These are phyloP conservation scores for Schizochytrium sp. DNA, from an alignment of 108 stramenopile species.

Conservation along the genomic window DNA sequence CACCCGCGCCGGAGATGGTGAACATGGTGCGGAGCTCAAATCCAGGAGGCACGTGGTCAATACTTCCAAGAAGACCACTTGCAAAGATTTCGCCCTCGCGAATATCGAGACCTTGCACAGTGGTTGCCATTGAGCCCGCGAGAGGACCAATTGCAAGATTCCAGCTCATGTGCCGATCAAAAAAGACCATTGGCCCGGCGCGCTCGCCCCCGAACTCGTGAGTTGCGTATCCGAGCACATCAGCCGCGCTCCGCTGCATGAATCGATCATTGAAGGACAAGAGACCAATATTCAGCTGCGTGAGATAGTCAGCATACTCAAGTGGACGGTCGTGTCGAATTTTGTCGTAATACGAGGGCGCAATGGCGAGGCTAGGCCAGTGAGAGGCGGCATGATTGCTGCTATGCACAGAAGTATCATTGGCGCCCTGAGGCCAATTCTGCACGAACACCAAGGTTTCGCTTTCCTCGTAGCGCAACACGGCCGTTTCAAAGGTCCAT, in stretches of 20 bases:
- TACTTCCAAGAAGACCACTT: not conserved
- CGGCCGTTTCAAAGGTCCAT: not conserved
- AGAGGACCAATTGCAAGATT: not conserved
- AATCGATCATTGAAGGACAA: not conserved
- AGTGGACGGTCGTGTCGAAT: not conserved
- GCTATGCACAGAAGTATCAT: not conserved
- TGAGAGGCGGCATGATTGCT: not conserved
- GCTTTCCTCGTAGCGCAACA: not conserved
- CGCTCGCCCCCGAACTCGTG: not conserved
- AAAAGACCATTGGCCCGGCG: not conserved
- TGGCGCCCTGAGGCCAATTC: not conserved
- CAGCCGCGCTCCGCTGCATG: not conserved
- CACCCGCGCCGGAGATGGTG: not conserved
- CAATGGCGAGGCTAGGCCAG: not conserved
- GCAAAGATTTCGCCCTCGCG: not conserved
- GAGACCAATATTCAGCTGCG: not conserved
- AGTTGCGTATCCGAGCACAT: not conserved
- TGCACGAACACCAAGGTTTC: not conserved
- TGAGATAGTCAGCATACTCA: not conserved
- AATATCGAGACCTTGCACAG: not conserved
- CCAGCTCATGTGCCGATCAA: not conserved
- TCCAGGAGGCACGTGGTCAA: not conserved
- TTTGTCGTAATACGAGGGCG: not conserved
- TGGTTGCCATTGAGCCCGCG: not conserved
- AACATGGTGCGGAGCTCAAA: not conserved